A percentile compares a stretch with the other conserved stretches of the same genome.
Conservation (phyloP, 805 yeast species). For the Cephaloascus fragrans region DNA sequence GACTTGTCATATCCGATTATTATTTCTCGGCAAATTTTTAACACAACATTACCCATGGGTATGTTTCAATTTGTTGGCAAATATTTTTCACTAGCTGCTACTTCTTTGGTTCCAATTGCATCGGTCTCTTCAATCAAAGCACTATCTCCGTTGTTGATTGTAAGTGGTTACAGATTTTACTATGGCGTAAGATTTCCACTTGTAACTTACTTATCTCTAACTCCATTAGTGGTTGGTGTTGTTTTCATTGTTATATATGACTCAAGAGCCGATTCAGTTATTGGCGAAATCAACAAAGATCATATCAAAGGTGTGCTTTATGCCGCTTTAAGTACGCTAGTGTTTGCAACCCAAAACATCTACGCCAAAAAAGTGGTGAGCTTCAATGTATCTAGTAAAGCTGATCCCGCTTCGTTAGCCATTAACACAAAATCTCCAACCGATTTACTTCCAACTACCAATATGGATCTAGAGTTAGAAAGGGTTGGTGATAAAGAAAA, state of each 20-base stretch:
- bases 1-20: constrained; percentile 2
- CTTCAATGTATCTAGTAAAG: constrained; percentile 12
- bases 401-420: constrained; percentile 17
- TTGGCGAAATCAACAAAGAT: constrained; percentile 9
- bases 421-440: constrained; percentile 12
- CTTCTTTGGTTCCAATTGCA: constrained; percentile 55
- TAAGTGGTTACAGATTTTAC: constrained; percentile 40
- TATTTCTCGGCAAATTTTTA: constrained; percentile 22
- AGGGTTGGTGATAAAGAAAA: constrained; percentile 1
- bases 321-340: constrained; percentile 58
- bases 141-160: constrained; percentile 52
- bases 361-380: constrained; percentile 79
- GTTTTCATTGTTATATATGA: constrained; percentile 33
- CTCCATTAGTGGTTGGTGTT: constrained; percentile 46
- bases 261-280: constrained; percentile 5
- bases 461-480: background rate
- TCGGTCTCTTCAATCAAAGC: constrained; percentile 67
- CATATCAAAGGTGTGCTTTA: constrained; percentile 55
- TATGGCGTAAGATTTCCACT: constrained; percentile 42
- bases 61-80: constrained; percentile 59
- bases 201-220: constrained; percentile 39
- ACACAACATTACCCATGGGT: constrained; percentile 53
- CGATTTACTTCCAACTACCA: background rate
- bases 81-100: constrained; percentile 52
- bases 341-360: constrained; percentile 80